Conservation (phyloP, 108 stramenopile species). For the Cylindrotheca closterium region DNA sequence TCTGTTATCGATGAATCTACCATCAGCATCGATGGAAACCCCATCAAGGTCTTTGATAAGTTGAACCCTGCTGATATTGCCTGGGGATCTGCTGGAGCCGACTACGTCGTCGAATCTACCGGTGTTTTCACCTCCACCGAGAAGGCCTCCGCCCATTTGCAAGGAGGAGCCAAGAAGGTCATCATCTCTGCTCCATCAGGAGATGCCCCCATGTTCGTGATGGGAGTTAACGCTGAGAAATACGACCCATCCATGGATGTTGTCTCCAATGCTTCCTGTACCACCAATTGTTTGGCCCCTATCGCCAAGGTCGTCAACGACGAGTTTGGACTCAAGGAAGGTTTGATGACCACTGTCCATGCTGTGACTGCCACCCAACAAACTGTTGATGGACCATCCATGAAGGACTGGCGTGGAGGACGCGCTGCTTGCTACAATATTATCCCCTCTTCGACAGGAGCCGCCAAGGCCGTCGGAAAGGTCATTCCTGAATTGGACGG, state of each 20-base stretch:
- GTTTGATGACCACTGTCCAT: slow-evolving; percentile 99
- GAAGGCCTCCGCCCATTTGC: slow-evolving; percentile 86
- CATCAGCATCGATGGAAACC: slow-evolving; percentile 85
- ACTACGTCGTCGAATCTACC: slow-evolving; percentile 94
- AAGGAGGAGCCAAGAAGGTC: slow-evolving; percentile 96
- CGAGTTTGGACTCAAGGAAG: slow-evolving; percentile 95
- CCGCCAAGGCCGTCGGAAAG: slow-evolving; percentile 96
- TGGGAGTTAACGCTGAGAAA: slow-evolving; percentile 93
- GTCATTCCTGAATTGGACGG: slow-evolving; percentile 96
- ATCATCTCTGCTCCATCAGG: slow-evolving; percentile 95
- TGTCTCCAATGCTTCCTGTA: slow-evolving; percentile 98
- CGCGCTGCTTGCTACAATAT: slow-evolving; percentile 98
- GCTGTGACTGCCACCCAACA: slow-evolving; percentile 99
- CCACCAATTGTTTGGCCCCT: slow-evolving; percentile 98
- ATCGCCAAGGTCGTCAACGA: slow-evolving; percentile 98
- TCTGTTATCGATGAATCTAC: slow-evolving; percentile 65
- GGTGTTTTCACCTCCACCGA: slow-evolving; percentile 93
- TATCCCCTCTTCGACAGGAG: slow-evolving; percentile 95
- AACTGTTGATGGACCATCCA: slow-evolving; percentile 96
- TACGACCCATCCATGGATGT: slow-evolving; percentile 85
- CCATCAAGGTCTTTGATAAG: slow-evolving; percentile 85
- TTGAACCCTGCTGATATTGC: slow-evolving; percentile 91
- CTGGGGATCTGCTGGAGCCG: slow-evolving; percentile 91
- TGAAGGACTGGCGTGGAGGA: slow-evolving; percentile 99
- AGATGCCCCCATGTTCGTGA: slow-evolving; percentile 98